phyloP scores from a whole-genome alignment of 2,329 filamentous ascomycete species.

The Bipolaris oryzae region DNA sequence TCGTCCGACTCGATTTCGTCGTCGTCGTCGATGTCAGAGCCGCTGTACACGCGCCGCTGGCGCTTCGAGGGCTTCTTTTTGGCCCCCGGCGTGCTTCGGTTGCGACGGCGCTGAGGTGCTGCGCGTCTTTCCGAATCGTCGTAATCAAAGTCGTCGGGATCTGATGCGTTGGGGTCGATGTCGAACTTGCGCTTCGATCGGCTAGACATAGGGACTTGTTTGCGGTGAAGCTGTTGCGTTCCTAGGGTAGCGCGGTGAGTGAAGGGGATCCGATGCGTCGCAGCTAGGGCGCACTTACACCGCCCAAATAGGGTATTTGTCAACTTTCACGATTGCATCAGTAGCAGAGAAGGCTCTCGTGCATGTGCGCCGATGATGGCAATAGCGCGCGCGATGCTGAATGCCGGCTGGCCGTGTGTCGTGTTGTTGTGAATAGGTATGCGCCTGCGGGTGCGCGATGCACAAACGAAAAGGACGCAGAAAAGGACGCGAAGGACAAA shows the following conservation, averaged over 20 bases:
- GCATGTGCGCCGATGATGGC: slow-evolving; percentile 30
- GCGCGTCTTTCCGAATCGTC: slow-evolving; percentile 39
- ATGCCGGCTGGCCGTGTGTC: slow-evolving; percentile 22
- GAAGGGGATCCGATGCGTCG: slow-evolving; percentile 16
- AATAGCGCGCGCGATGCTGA: slow-evolving; percentile 26
- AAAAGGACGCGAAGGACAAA: slow-evolving; percentile 12
- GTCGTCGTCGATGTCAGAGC: slow-evolving; percentile 51
- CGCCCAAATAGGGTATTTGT: slow-evolving; percentile 21
- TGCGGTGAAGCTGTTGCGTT: slow-evolving; percentile 30
- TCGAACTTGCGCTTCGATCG: slow-evolving; percentile 50
- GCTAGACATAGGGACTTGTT: slow-evolving; percentile 42
- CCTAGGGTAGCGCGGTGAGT: slow-evolving; percentile 28
- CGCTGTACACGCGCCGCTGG: slow-evolving; percentile 41
- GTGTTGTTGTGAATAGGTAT: slow-evolving; percentile 31
- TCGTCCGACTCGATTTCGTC: slow-evolving; percentile 58
- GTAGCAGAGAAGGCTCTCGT: slow-evolving; percentile 25
- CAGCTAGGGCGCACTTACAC: slow-evolving; percentile 32
- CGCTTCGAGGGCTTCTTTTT: slow-evolving; percentile 44
- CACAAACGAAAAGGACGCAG: slow-evolving; percentile 13
- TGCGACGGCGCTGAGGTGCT: slow-evolving; percentile 40
- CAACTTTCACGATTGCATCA: slow-evolving; percentile 30
- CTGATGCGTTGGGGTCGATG: slow-evolving; percentile 49
- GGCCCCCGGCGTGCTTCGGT: slow-evolving; percentile 31
- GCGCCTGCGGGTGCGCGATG: slow-evolving; percentile 25
- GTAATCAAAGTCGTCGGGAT: slow-evolving; percentile 49